Evolutionary conservation across 805 yeast genomes (phyloP), one percentile per base, ranked within the genome.

Genomic region (Barnettozyma californica): DNA sequence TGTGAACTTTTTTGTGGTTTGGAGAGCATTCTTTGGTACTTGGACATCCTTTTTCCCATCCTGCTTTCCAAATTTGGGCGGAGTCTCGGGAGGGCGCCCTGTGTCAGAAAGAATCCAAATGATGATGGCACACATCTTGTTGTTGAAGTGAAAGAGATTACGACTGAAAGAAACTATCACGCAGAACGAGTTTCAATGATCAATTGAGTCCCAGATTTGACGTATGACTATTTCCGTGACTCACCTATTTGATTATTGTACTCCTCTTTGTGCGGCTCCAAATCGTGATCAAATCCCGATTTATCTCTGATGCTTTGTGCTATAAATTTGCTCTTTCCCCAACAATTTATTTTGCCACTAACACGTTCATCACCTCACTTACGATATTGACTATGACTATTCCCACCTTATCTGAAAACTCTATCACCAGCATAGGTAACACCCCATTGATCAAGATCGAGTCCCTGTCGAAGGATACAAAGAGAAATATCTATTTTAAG

Each of bases 401-500:
- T 27, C 18, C 44, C 9, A 16, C 33, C 10, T 34, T 59, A 0
- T 42, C 49, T 4, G 57, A 56, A 7, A 50, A 56, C 35, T 56
- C 48, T 44, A 44, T 48, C 38, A 39, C 43, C 21, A 34, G 46
- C 9, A 52, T 87, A 27, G 95, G 95, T 1, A 77, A 84, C 62
- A 87, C 95, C 1, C 90, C 90, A 0, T 58, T 87, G 53, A 75
- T 87, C 34, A 78, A 76, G 55, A 73, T 87, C 44, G 74, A 77
- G 51, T 76, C 87, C 2, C 69, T 87, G 8, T 78, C 86, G 1
- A 63, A 67, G 9, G 65, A 74, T 14, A 83, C 89, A 0, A 87
- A 87, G 1, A 82, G 94, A 59, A 80, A 82, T 41, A 76, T 87
- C 31, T 83, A 76, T 58, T 92, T 87, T 51, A 87, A 87, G 58